Evolutionary conservation across 208 protist species (phyloP), one percentile per base, ranked within the genome.

Genomic region (Eutreptiella sp.): DNA sequence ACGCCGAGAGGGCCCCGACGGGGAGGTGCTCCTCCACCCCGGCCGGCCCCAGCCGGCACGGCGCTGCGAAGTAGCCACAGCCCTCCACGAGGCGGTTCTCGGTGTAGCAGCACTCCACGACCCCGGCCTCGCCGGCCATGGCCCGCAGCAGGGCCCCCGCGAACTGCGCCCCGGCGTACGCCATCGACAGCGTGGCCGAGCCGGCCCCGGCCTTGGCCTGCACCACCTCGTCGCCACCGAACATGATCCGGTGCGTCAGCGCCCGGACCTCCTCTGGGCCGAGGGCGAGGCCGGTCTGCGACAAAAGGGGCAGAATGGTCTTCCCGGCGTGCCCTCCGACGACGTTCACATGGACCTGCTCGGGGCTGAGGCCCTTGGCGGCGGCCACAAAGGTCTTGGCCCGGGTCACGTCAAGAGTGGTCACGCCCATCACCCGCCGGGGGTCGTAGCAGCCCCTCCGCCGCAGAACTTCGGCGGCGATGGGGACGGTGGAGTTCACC

Each of bases 401-500:
- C 43, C 92, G 88, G 5, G 94, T 58, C 7, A 85, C 82, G 60
- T 97, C 92, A 34, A 95, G 85, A 7, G 87, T 84, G 34, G 86
- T 90, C 26, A 96, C 85, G 36, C 92, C 92, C 43, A 94, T 68
- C 11, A 97, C 72, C 21, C 77, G 73, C 47, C 77, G 76, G 39
- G 77, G 77, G 77, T 93, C 75, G 79, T 90, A 94, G n/a, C 85
- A 68, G 60, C 87, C 84, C 36, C 78, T 67, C 71, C 82, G 85
- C 81, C 90, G 89, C 48, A 93, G 69, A 32, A 81, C 80, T 76
- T 94, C 72, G 21, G 87, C 88, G 45, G 83, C 86, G 70, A 97
- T 94, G 52, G 91, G 83, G 29, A 95, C 89, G 11, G 87, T 95
- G 69, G 89, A 95, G 84, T 96, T 96, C 55, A 97, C 91, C 31